Percentiles rank a stretch among this genome's conserved stretches.
phyloP scores from a whole-genome alignment of 495 filamentous ascomycete species.

The Thozetella sp. region DNA sequence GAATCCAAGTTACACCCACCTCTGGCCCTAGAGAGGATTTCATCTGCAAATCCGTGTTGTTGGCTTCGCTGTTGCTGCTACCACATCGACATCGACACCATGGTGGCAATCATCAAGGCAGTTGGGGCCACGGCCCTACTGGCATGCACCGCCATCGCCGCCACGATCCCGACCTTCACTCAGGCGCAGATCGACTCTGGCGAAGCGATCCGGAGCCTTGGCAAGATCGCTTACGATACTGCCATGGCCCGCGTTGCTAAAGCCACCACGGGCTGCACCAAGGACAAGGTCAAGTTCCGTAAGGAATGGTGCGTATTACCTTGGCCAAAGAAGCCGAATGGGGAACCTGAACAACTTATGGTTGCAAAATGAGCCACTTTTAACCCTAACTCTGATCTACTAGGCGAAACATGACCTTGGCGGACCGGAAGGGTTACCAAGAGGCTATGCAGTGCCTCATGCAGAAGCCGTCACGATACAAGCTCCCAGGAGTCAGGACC shows the following conservation, averaged over 20 bases:
- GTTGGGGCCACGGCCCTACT: neutral
- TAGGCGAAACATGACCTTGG: slow-evolving; percentile 39
- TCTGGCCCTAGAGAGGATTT: neutral
- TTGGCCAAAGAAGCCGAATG: too few relatives aligned
- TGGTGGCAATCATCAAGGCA: neutral
- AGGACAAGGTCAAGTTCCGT: slow-evolving; percentile 39
- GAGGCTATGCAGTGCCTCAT: slow-evolving; percentile 40
- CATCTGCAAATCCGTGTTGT: too few relatives aligned
- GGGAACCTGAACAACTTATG: too few relatives aligned
- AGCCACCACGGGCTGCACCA: slow-evolving; percentile 34
- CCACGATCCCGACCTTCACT: slow-evolving; percentile 20
- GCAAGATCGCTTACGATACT: slow-evolving; percentile 30
- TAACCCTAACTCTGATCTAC: slow-evolving; percentile 3
- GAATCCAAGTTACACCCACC: neutral
- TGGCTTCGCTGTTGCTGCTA: neutral
- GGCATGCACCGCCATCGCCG: neutral
- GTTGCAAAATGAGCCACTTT: too few relatives aligned
- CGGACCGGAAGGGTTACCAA: slow-evolving; percentile 35
- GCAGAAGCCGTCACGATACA: slow-evolving; percentile 28
- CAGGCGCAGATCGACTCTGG: slow-evolving; percentile 38
- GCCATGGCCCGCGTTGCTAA: slow-evolving; percentile 32
- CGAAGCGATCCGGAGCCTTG: slow-evolving; percentile 29
- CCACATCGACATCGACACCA: neutral
- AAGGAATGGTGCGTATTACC: slow-evolving; percentile 41
- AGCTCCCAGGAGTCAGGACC: slow-evolving; percentile 28